Conservation (phyloP, 305 asterid genomes). For the Rubia balearica region DNA sequence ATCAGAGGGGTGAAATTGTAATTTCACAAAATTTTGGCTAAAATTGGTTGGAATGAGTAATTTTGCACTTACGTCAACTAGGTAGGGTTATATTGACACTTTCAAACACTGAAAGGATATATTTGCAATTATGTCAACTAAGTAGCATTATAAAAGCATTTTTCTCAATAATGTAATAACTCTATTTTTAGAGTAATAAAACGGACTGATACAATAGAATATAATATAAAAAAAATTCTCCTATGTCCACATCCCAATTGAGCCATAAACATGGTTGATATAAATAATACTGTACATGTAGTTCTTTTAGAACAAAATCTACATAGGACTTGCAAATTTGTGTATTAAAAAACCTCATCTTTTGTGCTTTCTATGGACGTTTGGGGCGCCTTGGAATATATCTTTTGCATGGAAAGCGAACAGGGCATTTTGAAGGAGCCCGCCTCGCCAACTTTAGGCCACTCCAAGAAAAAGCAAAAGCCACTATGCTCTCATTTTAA, state of each 20-base stretch:
- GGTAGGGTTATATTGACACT: too few species aligned
- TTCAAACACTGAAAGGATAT: too few species aligned
- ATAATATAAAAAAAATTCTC: background rate
- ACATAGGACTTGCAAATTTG: constrained; percentile 19
- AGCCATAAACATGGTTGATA: constrained; percentile 7
- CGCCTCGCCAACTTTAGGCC: constrained; percentile 27
- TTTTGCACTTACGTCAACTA: too few species aligned
- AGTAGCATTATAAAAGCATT: too few species aligned
- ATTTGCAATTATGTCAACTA: too few species aligned
- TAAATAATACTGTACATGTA: background rate
- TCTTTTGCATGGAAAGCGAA: constrained; percentile 16
- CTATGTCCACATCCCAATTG: constrained; percentile 2
- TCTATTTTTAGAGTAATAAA: background rate
- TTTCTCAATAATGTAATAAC: background rate
- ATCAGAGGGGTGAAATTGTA: too few species aligned
- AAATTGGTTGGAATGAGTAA: too few species aligned
- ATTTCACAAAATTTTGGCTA: too few species aligned
- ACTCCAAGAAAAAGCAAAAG: constrained; percentile 34
- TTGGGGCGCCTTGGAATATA: constrained; percentile 9
- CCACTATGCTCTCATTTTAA: constrained; percentile 19
- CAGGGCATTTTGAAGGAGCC: constrained; percentile 19
- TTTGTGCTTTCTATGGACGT: constrained; percentile 7
- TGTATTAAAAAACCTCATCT: background rate
- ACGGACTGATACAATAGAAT: background rate
- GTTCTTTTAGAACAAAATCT: constrained; percentile 28